Evolutionary conservation across 1,284 basidiomycete species (phyloP), one percentile per base, ranked within the genome.

Genomic region (Porodaedalea pini): DNA sequence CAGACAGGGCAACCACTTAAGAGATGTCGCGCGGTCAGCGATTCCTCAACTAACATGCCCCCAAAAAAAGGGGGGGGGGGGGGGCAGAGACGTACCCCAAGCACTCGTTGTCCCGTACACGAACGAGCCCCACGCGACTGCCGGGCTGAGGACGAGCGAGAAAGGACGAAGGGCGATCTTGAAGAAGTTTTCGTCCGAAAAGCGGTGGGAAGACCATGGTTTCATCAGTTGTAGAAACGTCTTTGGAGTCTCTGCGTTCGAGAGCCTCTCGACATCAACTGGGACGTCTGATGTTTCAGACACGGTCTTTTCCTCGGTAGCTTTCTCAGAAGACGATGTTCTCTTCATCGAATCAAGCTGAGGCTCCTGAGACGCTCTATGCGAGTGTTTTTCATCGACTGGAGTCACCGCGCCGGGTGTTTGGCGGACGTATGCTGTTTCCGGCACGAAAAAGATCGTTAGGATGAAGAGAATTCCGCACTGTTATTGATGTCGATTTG

Each of bases 41-140:
- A 21, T 31, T n/a, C 19, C 15, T 23, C 34, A 49, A 21, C 23
- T 8, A 13, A 19, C 21, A 37, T 25, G 47, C 11, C 32, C 49
- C 19, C 13, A 19, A n/a, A 6, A 19, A 11, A 45, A 19, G 34
- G 40, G n/a, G n/a, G n/a, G n/a, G n/a, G n/a, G n/a, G n/a, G n/a
- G n/a, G n/a, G 32, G 19, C 48, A 11, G 7, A 19, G 19, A 61
- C 61, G 23, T 40, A 62, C 61, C 21, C 61, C 61, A 62, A 21
- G 52, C 59, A 29, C 29, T 41, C n/a, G 61, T 62, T 15, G 59
- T 61, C 23, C 61, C 61, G 36, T 61, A 62, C 15, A 63, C 53
- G 19, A 63, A 49, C 32, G 56, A 43, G 4, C 60, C 62, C 62
- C 62, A 63, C 15, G 47, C 47, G 11, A 61, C 60, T 31, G 57